Evolutionary conservation across 257 asterid genomes (phyloP).

Genomic region (Apocynum venetum): DNA sequence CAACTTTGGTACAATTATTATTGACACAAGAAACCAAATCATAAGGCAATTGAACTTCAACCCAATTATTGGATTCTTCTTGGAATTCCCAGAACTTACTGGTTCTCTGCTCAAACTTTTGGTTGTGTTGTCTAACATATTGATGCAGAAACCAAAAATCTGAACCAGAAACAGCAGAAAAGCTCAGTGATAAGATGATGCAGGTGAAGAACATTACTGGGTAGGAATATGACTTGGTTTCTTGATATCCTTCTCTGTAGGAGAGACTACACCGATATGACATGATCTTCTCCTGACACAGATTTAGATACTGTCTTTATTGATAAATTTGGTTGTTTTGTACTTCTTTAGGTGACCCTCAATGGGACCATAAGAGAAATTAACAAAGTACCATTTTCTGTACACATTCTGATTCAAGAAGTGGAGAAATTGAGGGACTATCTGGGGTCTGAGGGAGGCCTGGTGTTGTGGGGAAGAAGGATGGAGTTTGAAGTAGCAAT

Average conservation of each 20-base stretch:
- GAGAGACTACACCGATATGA: not conserved
- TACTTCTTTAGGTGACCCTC: conserved; percentile 12
- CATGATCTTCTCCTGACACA: conserved; percentile 8
- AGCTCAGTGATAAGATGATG: conserved; percentile 25
- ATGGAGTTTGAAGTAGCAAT: conserved; percentile 16
- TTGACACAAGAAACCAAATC: conserved; percentile 58
- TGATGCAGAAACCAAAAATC: conserved; percentile 39
- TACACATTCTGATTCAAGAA: not conserved
- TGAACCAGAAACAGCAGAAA: conserved; percentile 17
- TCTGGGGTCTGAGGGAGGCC: not conserved
- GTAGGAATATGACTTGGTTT: conserved; percentile 32
- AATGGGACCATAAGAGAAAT: conserved; percentile 39
- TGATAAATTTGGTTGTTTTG: conserved; percentile 15
- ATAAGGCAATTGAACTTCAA: conserved; percentile 57
- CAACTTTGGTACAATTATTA: conserved; percentile 45
- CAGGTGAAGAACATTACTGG: conserved; percentile 23
- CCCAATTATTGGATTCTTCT: conserved; percentile 61
- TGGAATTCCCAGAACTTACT: conserved; percentile 66
- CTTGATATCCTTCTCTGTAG: not conserved
- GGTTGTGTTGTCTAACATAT: conserved; percentile 26
- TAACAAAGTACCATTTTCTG: conserved; percentile 17
- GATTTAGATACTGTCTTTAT: too few relatives aligned
- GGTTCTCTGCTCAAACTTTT: conserved; percentile 55
- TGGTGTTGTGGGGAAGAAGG: not conserved
- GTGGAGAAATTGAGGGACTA: not conserved